Percentiles rank a stretch among this genome's conserved stretches.
phyloP scores from a whole-genome alignment of 768 basidiomycete genomes.

The Rhizopogon rudus region DNA sequence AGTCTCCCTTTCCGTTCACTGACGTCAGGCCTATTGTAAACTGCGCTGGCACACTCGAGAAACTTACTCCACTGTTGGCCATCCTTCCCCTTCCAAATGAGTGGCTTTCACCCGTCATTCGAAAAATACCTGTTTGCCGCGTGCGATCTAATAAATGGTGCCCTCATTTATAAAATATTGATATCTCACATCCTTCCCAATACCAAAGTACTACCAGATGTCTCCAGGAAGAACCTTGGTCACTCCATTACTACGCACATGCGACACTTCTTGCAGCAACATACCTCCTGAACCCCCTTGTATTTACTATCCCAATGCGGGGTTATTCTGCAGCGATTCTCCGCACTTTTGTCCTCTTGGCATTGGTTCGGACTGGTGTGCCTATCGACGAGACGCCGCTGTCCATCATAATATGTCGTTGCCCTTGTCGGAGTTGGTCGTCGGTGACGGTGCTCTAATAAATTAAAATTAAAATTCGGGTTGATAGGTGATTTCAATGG shows the following conservation, averaged over 20 bases:
- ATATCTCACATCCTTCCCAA: slow-evolving; percentile 38
- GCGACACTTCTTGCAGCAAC: slow-evolving; percentile 58
- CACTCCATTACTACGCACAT: slow-evolving; percentile 7
- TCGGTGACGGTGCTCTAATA: too few species aligned
- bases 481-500: too few species aligned
- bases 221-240: slow-evolving; percentile 3
- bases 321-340: slow-evolving; percentile 93
- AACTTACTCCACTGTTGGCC: slow-evolving; percentile 90
- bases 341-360: slow-evolving; percentile 69
- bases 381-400: too few species aligned
- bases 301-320: slow-evolving; percentile 94
- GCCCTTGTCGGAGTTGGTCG: too few species aligned
- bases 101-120: slow-evolving; percentile 73
- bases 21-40: slow-evolving; percentile 7
- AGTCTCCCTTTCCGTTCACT: slow-evolving; percentile 27
- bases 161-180: slow-evolving; percentile 63
- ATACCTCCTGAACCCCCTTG: slow-evolving; percentile 94
- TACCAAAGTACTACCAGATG: background rate
- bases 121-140: slow-evolving; percentile 87
- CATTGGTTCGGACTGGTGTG: slow-evolving; percentile 15
- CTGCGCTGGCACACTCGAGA: slow-evolving; percentile 65
- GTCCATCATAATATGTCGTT: too few species aligned
- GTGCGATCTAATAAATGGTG: slow-evolving; percentile 78
- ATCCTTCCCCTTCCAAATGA: slow-evolving; percentile 76
- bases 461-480: too few species aligned